Conservation (phyloP, 169 alveolate species). For the Eimeria zaria region DNA sequence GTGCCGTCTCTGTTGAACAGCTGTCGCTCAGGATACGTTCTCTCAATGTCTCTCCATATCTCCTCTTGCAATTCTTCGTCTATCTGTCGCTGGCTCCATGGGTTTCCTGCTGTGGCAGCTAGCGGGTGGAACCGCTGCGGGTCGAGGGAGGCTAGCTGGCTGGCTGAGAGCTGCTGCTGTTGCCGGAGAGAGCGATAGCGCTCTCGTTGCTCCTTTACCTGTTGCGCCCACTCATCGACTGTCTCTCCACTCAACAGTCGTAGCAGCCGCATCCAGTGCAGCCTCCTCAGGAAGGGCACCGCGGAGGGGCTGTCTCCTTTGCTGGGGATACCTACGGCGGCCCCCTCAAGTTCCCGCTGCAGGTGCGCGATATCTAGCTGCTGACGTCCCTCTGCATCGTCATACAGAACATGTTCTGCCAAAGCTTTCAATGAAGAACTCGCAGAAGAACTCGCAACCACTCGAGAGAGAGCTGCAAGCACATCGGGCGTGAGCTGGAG, state of each 20-base stretch:
- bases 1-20: constrained; percentile 90
- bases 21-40: constrained; percentile 89
- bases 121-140: constrained; percentile 82
- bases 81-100: constrained; percentile 87
- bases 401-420: constrained; percentile 46
- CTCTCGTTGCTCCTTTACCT: constrained; percentile 60
- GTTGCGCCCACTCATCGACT: constrained; percentile 59
- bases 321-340: not conserved
- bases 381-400: constrained; percentile 14
- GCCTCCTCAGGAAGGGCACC: constrained; percentile 53
- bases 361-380: constrained; percentile 24
- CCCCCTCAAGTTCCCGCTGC: constrained; percentile 15
- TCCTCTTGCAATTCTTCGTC: constrained; percentile 87
- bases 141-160: constrained; percentile 75
- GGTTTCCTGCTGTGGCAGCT: constrained; percentile 84
- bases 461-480: constrained; percentile 34
- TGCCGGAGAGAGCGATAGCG: constrained; percentile 51
- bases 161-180: constrained; percentile 72
- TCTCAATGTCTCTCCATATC: constrained; percentile 89
- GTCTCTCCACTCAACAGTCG: constrained; percentile 46
- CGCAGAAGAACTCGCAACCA: not conserved
- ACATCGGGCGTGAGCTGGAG: constrained; percentile 1
- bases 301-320: not conserved
- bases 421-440: constrained; percentile 13
- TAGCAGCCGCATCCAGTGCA: constrained; percentile 70